Percentiles rank a stretch among this genome's conserved stretches.
phyloP scores from a whole-genome alignment of 768 basidiomycete genomes.

The Omphalotus guepiniiformis region DNA sequence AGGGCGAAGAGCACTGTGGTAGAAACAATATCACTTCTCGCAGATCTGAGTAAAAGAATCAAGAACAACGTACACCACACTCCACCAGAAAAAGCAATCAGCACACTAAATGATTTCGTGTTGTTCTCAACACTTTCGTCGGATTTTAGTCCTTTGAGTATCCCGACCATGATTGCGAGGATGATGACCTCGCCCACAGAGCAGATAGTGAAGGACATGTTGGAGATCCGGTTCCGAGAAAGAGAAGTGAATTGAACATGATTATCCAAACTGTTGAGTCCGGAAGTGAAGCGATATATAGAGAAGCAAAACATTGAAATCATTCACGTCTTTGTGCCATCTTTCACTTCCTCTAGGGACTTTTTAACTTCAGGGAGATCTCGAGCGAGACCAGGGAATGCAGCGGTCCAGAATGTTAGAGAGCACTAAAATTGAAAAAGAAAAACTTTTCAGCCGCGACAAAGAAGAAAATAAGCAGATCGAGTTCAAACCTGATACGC shows the following conservation, averaged over 20 bases:
- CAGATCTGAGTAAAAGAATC: not conserved
- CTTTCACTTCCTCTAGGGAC: conserved; percentile 36
- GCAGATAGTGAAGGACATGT: conserved; percentile 66
- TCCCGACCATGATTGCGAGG: conserved; percentile 71
- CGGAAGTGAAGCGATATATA: not conserved
- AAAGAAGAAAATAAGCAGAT: not conserved
- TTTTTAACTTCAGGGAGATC: conserved; percentile 65
- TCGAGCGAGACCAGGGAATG: conserved; percentile 71
- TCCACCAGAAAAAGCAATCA: conserved; percentile 79
- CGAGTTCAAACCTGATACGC: conserved; percentile 53
- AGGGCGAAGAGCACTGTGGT: conserved; percentile 59
- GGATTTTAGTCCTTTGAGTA: conserved; percentile 60
- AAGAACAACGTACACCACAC: conserved; percentile 53
- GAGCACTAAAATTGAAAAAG: conserved; percentile 52
- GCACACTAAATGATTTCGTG: conserved; percentile 67
- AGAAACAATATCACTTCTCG: not conserved
- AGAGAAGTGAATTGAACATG: conserved; percentile 59
- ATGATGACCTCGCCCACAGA: conserved; percentile 70
- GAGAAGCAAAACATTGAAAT: not conserved
- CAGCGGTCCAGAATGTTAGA: conserved; percentile 80
- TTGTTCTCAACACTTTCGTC: conserved; percentile 65
- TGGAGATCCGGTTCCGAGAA: conserved; percentile 67
- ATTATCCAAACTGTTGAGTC: conserved; percentile 34
- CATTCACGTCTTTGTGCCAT: conserved; percentile 45
- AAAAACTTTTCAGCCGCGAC: too few species aligned